These are phyloP conservation scores for Venturia carpophila DNA, from an alignment of 2,329 filamentous ascomycete species.

Conservation along the genomic window DNA sequence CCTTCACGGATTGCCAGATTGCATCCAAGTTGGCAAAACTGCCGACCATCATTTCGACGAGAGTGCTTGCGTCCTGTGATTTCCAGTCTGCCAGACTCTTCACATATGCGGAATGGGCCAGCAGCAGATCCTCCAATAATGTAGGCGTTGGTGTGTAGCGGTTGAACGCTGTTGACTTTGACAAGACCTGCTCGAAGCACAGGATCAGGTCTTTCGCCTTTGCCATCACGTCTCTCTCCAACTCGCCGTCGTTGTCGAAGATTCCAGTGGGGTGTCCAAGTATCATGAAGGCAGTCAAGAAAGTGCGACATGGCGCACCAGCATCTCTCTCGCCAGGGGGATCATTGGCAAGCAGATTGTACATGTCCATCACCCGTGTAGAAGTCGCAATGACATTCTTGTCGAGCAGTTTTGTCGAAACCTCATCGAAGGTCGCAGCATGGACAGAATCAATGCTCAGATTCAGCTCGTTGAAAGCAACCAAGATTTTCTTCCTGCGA, in stretches of 20 bases:
- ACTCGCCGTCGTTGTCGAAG: conserved; percentile 63
- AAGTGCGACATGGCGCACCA: conserved; percentile 46
- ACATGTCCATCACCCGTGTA: conserved; percentile 59
- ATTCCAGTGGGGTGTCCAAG: conserved; percentile 72
- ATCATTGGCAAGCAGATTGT: conserved; percentile 50
- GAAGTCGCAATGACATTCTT: conserved; percentile 59
- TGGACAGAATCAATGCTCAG: conserved; percentile 63
- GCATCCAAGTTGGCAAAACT: conserved; percentile 78
- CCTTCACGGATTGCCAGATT: conserved; percentile 76
- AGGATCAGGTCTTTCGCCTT: conserved; percentile 72
- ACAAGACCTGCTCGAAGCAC: conserved; percentile 67
- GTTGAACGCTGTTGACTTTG: conserved; percentile 57
- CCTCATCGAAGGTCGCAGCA: conserved; percentile 65
- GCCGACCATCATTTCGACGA: conserved; percentile 78
- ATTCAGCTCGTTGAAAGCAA: conserved; percentile 57
- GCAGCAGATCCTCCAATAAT: conserved; percentile 54
- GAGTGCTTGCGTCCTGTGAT: conserved; percentile 65
- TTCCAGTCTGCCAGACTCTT: conserved; percentile 81
- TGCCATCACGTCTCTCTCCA: conserved; percentile 63
- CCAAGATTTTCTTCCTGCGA: conserved; percentile 51
- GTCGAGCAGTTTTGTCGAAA: conserved; percentile 59
- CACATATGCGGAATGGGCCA: conserved; percentile 65
- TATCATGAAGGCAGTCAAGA: conserved; percentile 73
- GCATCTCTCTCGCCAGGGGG: conserved; percentile 59
- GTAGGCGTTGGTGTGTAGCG: conserved; percentile 58